These are phyloP conservation scores for Aspergillus quadrilineatus DNA, from an alignment of 2,329 filamentous ascomycete species.

Conservation along the genomic window DNA sequence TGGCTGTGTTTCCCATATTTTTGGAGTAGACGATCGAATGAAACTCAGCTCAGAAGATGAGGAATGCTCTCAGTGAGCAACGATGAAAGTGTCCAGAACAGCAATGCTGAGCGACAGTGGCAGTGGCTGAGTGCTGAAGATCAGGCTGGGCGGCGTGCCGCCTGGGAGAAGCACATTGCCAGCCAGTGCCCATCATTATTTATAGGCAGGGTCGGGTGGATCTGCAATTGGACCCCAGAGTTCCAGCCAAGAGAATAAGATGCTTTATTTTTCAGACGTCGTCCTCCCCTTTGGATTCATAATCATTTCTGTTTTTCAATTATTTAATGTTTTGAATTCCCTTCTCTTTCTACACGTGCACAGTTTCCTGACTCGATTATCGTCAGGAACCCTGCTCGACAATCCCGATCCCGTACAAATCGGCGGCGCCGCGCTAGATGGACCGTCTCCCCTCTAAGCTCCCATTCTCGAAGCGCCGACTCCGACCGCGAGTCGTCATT, in stretches of 20 bases:
- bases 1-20: neutral
- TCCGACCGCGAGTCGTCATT: constrained; percentile 52
- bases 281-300: neutral
- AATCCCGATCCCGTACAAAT: neutral
- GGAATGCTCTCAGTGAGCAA: neutral
- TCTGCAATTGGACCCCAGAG: neutral
- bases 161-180: neutral
- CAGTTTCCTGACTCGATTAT: neutral
- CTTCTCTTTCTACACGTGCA: neutral
- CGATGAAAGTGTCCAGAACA: neutral
- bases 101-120: neutral
- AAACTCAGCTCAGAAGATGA: neutral
- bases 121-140: neutral
- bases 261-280: constrained; percentile 5
- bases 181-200: neutral
- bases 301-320: neutral
- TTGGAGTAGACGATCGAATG: neutral
- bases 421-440: constrained; percentile 19
- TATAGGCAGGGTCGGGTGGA: neutral
- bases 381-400: neutral
- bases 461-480: constrained; percentile 55
- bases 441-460: constrained; percentile 42
- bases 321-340: neutral
- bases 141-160: neutral
- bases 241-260: constrained; percentile 2